Evolutionary conservation across 345 rosid species (phyloP).

Genomic region (Linum usitatissimum): DNA sequence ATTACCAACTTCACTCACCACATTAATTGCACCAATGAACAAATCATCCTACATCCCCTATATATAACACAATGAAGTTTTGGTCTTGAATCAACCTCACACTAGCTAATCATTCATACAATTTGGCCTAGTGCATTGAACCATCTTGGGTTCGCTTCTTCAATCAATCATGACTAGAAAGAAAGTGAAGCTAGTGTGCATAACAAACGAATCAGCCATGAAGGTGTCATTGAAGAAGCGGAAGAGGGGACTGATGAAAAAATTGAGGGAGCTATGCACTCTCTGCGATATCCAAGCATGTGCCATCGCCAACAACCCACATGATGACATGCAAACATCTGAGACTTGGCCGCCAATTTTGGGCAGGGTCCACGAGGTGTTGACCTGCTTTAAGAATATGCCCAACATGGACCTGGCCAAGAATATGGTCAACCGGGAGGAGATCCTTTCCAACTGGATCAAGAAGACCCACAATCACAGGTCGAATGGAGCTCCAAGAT

Average conservation of each 20-base stretch:
- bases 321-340: not conserved
- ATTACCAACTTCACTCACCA: no score
- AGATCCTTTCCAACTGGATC: conserved; percentile 26
- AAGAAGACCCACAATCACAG: no score
- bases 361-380: conserved; percentile 1
- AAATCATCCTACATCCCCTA: no score
- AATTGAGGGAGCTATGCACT: conserved; percentile 13
- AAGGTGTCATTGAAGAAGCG: conserved; percentile 17
- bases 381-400: conserved; percentile 15
- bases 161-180: not conserved
- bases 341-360: conserved; percentile 12
- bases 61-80: no score
- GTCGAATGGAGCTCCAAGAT: no score
- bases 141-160: no score
- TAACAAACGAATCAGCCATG: conserved; percentile 10
- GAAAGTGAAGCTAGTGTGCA: conserved; percentile 14
- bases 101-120: no score
- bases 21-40: no score
- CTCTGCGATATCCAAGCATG: conserved; percentile 16
- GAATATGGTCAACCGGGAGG: conserved; percentile 36
- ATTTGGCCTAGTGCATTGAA: no score
- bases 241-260: conserved; percentile 17
- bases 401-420: conserved; percentile 38
- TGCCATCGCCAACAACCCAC: conserved; percentile 9
- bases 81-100: no score